Base-by-base conservation (phyloP, 306 rosid genomes). In the Carpinus fangiana region DNA sequence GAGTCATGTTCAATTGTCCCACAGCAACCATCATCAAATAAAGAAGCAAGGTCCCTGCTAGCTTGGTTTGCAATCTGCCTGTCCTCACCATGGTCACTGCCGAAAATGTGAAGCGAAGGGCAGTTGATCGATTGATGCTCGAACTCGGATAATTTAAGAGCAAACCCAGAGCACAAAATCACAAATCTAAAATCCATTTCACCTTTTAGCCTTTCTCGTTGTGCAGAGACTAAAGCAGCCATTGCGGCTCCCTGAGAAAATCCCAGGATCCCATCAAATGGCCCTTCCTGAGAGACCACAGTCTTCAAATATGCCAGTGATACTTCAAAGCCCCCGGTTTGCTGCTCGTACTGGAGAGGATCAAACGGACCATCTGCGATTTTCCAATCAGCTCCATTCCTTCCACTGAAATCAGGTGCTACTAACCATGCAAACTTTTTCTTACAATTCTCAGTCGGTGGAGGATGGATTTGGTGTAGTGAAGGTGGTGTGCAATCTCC, bases 241-340 rank as follows among this genome's bases (percentile, higher is more conserved):
- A 92, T 93, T 59, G 96, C 97, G 20, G 99, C 96, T 70, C 99
- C 99, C 51, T 93, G 97, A 31, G 98, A 92, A 81, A 93, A 95
- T 26, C 99, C 98, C 78, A 95, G 75, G 71, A 93, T 76, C 46
- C 99, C 98, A 67, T 93, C 98, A 12, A 95, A 91, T 52, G 97
- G 95, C 54, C 96, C 97, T 82, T 88, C 75, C 73, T 76, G 80
- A 56, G 89, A 83, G 77, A 90, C 87, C 23, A 90, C 75, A 0
- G 80, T 81, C 85, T 87, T 83, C 61, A 92, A 85, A 82, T 87
- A 86, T 18, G 87, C 83, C 17, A 92, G 26, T 10, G 98, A 91
- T 73, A 69, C 79, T 67, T 87, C 93, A 65, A 86, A 90, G 61
- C 98, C 98, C 12, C 23, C 88, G 6, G 85, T 95, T 87, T 95